phyloP scores from a whole-genome alignment of 345 rosid genomes.

The Trapa incisa region DNA sequence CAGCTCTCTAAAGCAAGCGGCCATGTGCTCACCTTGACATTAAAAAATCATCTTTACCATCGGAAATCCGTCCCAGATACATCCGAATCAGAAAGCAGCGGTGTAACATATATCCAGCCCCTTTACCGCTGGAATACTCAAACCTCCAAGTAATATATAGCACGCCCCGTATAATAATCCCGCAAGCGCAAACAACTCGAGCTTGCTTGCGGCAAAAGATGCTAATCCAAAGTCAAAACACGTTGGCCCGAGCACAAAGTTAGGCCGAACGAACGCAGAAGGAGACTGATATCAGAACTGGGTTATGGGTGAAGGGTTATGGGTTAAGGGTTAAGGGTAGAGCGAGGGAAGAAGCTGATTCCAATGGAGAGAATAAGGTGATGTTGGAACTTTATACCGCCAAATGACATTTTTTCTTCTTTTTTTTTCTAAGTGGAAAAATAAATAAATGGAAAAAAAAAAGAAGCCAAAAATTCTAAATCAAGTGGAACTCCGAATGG shows the following conservation, averaged over 20 bases:
- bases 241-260: constrained; percentile 12
- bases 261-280: constrained; percentile 5
- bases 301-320: no score
- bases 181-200: constrained; percentile 11
- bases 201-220: constrained; percentile 25
- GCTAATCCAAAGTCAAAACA: constrained; percentile 9
- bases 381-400: background rate
- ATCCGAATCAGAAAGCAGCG: constrained; percentile 5
- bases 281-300: background rate
- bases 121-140: constrained; percentile 7
- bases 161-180: constrained; percentile 3
- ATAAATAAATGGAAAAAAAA: no score
- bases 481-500: no score
- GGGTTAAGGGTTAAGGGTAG: no score
- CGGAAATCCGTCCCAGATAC: background rate
- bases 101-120: constrained; percentile 10
- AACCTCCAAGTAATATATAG: constrained; percentile 1
- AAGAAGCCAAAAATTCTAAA: no score
- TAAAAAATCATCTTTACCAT: constrained; percentile 5
- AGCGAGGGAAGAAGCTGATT: no score
- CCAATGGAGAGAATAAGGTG: background rate
- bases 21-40: constrained; percentile 14
- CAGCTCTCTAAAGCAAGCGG: constrained; percentile 11
- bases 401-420: background rate
- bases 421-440: background rate